These are phyloP conservation scores for Skeletonema tropicum DNA, from an alignment of 108 stramenopile species.

Conservation along the genomic window DNA sequence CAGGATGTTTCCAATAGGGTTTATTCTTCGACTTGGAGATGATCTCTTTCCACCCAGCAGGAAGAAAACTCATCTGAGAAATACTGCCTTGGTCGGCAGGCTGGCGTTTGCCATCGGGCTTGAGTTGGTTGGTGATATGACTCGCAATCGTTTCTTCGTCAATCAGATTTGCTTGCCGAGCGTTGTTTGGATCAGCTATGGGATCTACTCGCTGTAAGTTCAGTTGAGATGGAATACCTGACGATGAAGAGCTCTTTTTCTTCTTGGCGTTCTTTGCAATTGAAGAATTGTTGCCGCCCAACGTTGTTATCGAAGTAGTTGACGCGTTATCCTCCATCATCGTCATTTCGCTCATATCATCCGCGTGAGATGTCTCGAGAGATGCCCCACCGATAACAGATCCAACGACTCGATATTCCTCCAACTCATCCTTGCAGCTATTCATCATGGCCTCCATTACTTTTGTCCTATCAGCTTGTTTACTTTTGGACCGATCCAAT, in stretches of 20 bases:
- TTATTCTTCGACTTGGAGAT: constrained; percentile 65
- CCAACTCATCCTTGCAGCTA: constrained; percentile 30
- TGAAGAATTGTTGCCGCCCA: not conserved
- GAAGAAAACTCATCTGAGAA: constrained; percentile 43
- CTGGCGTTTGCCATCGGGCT: not conserved
- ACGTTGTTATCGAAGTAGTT: constrained; percentile 11
- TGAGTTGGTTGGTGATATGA: not conserved
- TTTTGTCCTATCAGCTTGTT: constrained; percentile 16
- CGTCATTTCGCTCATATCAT: constrained; percentile 45
- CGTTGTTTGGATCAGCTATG: not conserved
- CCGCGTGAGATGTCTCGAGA: constrained; percentile 32
- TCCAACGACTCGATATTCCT: constrained; percentile 24
- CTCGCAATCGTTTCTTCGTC: not conserved
- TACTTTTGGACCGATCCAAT: constrained; percentile 14
- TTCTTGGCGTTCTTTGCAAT: not conserved
- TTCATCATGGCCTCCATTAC: constrained; percentile 49
- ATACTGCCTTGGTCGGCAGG: not conserved
- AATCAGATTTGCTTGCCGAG: not conserved
- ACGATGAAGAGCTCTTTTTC: not conserved
- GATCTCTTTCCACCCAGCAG: constrained; percentile 73
- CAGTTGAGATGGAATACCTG: not conserved
- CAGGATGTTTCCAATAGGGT: constrained; percentile 77
- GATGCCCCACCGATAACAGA: constrained; percentile 36
- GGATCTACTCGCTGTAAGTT: not conserved
- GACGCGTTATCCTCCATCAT: constrained; percentile 16